These are phyloP conservation scores for Gloeopeniophorella convolvens DNA, from an alignment of 768 basidiomycete genomes.

Conservation along the genomic window DNA sequence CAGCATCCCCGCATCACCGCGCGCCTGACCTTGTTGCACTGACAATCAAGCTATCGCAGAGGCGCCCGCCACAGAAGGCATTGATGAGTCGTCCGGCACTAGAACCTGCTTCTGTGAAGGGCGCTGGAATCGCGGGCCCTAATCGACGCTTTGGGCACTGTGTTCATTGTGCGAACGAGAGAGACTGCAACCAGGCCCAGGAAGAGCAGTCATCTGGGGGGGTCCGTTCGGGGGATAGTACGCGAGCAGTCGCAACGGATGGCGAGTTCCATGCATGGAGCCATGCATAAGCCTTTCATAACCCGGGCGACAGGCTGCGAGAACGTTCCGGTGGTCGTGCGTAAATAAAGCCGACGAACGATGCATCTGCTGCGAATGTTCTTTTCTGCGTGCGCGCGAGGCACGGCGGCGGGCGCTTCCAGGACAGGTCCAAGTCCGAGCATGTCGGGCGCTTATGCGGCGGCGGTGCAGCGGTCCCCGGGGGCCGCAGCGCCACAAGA, in stretches of 20 bases:
- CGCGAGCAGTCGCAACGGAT: too few species aligned
- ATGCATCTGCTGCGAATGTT: slow-evolving; percentile 16
- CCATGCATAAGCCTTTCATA: too few species aligned
- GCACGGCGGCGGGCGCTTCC: too few species aligned
- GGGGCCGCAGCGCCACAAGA: background rate
- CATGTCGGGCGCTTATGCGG: slow-evolving; percentile 8
- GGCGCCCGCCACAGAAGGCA: background rate
- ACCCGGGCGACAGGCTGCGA: too few species aligned
- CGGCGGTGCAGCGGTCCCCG: background rate
- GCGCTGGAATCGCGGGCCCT: background rate
- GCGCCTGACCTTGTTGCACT: slow-evolving; percentile 9
- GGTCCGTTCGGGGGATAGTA: too few species aligned
- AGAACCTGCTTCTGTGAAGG: background rate
- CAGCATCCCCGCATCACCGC: background rate
- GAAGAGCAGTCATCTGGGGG: too few species aligned
- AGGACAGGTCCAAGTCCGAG: slow-evolving; percentile 14
- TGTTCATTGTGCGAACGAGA: too few species aligned
- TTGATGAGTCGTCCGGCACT: background rate
- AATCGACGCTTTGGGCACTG: background rate
- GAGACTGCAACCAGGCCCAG: too few species aligned
- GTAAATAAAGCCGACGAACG: background rate
- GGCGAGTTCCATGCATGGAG: too few species aligned
- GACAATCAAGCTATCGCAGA: slow-evolving; percentile 1
- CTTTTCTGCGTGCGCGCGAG: background rate
- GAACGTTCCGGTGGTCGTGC: slow-evolving; percentile 12